Evolutionary conservation across 805 yeast genomes (phyloP).

Genomic region (Yamadazyma kitorensis): DNA sequence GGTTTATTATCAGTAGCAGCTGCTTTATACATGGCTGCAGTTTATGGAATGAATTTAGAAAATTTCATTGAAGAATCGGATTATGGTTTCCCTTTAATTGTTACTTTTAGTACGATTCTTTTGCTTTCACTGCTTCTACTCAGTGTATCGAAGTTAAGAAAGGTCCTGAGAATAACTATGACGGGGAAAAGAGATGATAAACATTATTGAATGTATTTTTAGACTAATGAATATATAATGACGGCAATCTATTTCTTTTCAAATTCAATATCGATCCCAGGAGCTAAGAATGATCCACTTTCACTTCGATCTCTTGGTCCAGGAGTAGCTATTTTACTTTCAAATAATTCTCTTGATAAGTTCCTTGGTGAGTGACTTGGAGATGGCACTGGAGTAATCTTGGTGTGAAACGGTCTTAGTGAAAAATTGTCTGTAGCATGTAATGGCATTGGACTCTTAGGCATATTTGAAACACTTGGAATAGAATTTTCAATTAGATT

Average conservation of each 20-base stretch:
- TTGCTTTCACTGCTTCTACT: slow-evolving; percentile 46
- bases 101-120: slow-evolving; percentile 43
- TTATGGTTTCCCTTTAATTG: slow-evolving; percentile 56
- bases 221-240: slow-evolving; percentile 1
- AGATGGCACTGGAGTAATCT: slow-evolving; percentile 38
- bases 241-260: slow-evolving; percentile 17
- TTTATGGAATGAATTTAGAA: slow-evolving; percentile 92
- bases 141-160: slow-evolving; percentile 57
- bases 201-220: neutral
- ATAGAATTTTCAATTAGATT: neutral
- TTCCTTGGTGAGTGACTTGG: slow-evolving; percentile 37
- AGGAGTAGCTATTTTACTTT: neutral
- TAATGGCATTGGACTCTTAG: slow-evolving; percentile 16
- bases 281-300: slow-evolving; percentile 21
- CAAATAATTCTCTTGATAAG: slow-evolving; percentile 10
- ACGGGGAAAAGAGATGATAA: slow-evolving; percentile 29
- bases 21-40: slow-evolving; percentile 76
- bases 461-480: neutral
- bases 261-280: slow-evolving; percentile 27
- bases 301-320: slow-evolving; percentile 11
- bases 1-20: slow-evolving; percentile 81
- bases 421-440: slow-evolving; percentile 30
- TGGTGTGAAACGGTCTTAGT: slow-evolving; percentile 41
- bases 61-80: slow-evolving; percentile 75
- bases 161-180: slow-evolving; percentile 73